Conservation (phyloP, 768 basidiomycete species). For the Dentipellis sp. region DNA sequence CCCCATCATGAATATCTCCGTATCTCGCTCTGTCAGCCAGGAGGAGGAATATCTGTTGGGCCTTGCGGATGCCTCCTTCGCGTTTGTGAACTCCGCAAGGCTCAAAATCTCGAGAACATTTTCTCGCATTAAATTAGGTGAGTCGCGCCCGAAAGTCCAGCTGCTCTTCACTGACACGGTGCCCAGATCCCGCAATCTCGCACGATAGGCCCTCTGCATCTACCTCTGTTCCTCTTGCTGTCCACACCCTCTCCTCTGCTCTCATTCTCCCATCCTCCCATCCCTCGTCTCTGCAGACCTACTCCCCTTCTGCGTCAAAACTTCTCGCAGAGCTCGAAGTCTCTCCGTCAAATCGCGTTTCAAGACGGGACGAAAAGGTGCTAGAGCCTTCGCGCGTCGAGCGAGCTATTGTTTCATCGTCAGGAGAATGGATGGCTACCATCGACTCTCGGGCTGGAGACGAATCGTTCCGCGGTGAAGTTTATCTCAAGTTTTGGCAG, state of each 20-base stretch:
- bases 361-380: conserved; percentile 67
- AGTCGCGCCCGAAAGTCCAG: conserved; percentile 16
- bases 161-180: background rate
- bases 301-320: conserved; percentile 61
- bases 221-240: conserved; percentile 54
- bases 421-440: conserved; percentile 90
- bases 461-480: conserved; percentile 53
- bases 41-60: conserved; percentile 87
- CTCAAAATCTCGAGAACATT: conserved; percentile 67
- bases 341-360: conserved; percentile 86
- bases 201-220: conserved; percentile 29
- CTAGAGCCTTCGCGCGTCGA: conserved; percentile 74
- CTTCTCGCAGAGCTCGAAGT: conserved; percentile 85
- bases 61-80: conserved; percentile 72
- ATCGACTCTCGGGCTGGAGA: conserved; percentile 68
- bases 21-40: conserved; percentile 36
- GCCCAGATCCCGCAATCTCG: conserved; percentile 27
- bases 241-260: conserved; percentile 65
- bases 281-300: conserved; percentile 90
- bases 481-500: conserved; percentile 85
- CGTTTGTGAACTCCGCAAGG: conserved; percentile 62
- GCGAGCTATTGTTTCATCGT: conserved; percentile 49
- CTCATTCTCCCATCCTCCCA: conserved; percentile 90
- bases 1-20: conserved; percentile 63
- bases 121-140: conserved; percentile 73